Evolutionary conservation across 352 stramenopile genomes (phyloP), one percentile per base, ranked within the genome.

Genomic region (Saprolegnia parasitica): DNA sequence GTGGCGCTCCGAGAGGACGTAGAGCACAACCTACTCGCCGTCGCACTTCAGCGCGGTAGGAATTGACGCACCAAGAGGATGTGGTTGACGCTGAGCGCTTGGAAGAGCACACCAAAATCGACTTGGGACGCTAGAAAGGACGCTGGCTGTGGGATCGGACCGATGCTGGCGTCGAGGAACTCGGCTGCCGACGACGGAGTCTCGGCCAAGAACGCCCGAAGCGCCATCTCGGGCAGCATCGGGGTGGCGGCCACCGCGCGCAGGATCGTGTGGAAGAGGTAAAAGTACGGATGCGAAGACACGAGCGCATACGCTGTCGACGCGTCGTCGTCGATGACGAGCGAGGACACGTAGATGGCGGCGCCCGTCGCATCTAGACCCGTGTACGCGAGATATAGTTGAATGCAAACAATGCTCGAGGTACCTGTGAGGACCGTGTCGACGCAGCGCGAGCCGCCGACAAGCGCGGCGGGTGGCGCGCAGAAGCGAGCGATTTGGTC

Each of bases 401-500:
- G 11, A 29, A 32, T 0, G 32, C 8, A 35, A 20, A 56, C 1
- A 24, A 18, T n/a, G 37, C 58, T 49, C 52, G 16, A 29, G 4
- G 15, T 24, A 87, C 80, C 80, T 21, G 84, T 92, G 21, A 92
- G 75, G 0, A 92, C 84, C 5, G 90, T 85, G 45, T 92, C 84
- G 21, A 92, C 87, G 5, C 74, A 66, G 20, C 60, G 84, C 18
- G 77, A 77, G 16, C 81, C 72, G 1, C 79, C 73, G n/a, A 90
- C 71, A 50, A 80, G 81, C 4, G 81, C 78, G 18, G 82, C 75
- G 15, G 88, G 77, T 15, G 84, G 82, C 42, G 88, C 89, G 50
- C 83, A 90, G 52, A 92, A 90, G 56, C 86, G 90, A 0, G 82
- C 85, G 11, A 92, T 72, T 23, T 89, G 81, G 16, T 89, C 83